Evolutionary conservation across 192 early-diverging fungal genomes (phyloP).

Genomic region (Coemansia pectinata): DNA sequence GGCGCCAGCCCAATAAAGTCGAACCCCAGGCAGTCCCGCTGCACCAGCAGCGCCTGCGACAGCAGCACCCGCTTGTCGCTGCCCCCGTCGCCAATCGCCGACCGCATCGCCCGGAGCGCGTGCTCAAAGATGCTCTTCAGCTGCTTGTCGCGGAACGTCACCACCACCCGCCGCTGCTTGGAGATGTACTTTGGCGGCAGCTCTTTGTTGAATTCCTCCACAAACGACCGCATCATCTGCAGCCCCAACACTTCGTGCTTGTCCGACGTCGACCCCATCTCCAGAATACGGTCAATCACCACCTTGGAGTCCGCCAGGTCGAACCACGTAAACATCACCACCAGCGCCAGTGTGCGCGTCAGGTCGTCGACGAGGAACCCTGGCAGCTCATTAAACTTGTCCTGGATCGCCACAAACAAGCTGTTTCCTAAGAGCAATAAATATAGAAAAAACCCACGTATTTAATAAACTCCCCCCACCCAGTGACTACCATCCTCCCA

Average conservation of each 20-base stretch:
- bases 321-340: slow-evolving; percentile 57
- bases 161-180: slow-evolving; percentile 66
- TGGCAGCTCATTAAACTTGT: slow-evolving; percentile 33
- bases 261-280: slow-evolving; percentile 25
- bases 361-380: slow-evolving; percentile 49
- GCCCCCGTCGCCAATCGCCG: slow-evolving; percentile 31
- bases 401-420: slow-evolving; percentile 35
- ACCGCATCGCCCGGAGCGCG: slow-evolving; percentile 38
- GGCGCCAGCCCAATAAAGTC: slow-evolving; percentile 80
- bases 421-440: slow-evolving; percentile 23
- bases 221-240: slow-evolving; percentile 65
- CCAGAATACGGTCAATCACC: slow-evolving; percentile 40
- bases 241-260: slow-evolving; percentile 64
- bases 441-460: not conserved
- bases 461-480: not conserved
- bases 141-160: slow-evolving; percentile 63
- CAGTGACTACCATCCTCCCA: not conserved
- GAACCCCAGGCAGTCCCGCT: slow-evolving; percentile 72
- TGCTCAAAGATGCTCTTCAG: slow-evolving; percentile 61
- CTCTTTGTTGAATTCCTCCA: slow-evolving; percentile 74
- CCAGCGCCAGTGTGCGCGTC: slow-evolving; percentile 50
- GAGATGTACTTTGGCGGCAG: slow-evolving; percentile 62
- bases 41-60: slow-evolving; percentile 60
- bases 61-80: slow-evolving; percentile 35
- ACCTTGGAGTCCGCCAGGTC: slow-evolving; percentile 40